Base-by-base conservation (phyloP, 257 asterid species). In the Salvia rosmarinus region DNA sequence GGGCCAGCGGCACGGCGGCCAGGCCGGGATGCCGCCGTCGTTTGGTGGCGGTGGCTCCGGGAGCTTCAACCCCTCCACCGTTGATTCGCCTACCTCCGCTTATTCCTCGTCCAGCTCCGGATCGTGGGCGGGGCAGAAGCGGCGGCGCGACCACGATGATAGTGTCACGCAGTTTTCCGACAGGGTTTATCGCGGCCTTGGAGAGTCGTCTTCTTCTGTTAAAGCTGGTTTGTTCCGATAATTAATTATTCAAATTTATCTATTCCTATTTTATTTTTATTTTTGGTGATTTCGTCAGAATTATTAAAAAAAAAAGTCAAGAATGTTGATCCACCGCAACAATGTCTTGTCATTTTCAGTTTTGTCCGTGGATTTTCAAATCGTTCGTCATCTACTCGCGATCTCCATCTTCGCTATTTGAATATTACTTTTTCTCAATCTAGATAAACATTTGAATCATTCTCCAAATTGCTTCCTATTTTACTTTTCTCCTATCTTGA, bases 91-190 rank as follows among this genome's bases (percentile, higher is more conserved):
- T 2, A 65, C 95, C 25, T 79, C 92, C 12, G 81, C 83, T 68
- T 85, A 86, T 21, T 82, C 94, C 4, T 81, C 93, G 35, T 92
- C 95, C 21, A 87, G 95, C 79, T 85, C 96, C 13, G 95, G 95
- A 1, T 87, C 95, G 2, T 79, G 81, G 87, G 81, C 86, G 8
- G 96, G 98, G 4, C 95, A 82, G 80, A 92, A 92, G 64, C 75
- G 98, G 64, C 75, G 83, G 28, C 95, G 91, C 19, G 80, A 85
- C 68, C 90, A 71, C 13, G 95, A 85, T 28, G 90, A 90, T 13
- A 70, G 66, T 19, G 78, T 80, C 13, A 28, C 78, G 17, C 81
- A 78, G 60, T 50, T 68, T 2, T 56, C 80, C 2, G 89, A 78
- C 11, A 52, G 76, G 72, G 75, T 35, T 63, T 81, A 70, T 60